A percentile compares a stretch with the other conserved stretches of the same genome.
phyloP scores from a whole-genome alignment of 805 yeast genomes.

The Yamadazyma ubonensis region DNA sequence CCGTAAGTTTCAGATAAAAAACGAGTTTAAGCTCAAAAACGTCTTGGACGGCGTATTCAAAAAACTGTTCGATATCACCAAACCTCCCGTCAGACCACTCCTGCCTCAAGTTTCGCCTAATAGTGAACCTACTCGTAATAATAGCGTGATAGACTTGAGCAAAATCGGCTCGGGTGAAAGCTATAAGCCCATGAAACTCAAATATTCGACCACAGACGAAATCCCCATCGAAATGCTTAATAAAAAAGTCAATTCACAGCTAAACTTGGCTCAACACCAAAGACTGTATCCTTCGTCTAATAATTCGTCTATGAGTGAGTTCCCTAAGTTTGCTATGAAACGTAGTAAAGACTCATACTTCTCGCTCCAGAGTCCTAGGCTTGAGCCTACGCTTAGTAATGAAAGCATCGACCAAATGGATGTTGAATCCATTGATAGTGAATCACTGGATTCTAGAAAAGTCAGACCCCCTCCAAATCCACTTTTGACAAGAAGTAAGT shows the following conservation, averaged over 20 bases:
- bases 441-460: conserved; percentile 1
- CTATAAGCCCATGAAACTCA: conserved; percentile 38
- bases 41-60: conserved; percentile 41
- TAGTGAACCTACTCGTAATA: conserved; percentile 40
- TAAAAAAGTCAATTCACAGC: conserved; percentile 41
- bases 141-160: conserved; percentile 40
- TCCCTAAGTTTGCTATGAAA: conserved; percentile 19
- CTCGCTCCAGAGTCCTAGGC: conserved; percentile 17
- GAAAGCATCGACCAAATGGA: conserved; percentile 11
- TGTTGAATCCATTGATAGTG: conserved; percentile 12
- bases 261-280: conserved; percentile 24
- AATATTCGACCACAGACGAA: conserved; percentile 37
- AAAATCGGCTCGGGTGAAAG: conserved; percentile 35
- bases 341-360: conserved; percentile 27
- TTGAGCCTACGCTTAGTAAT: conserved; percentile 3
- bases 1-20: conserved; percentile 27
- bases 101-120: conserved; percentile 44
- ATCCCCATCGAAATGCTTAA: conserved; percentile 39
- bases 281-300: conserved; percentile 18
- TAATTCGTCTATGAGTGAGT: conserved; percentile 17
- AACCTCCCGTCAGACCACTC: conserved; percentile 34
- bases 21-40: conserved; percentile 35
- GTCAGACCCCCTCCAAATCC: conserved; percentile 7
- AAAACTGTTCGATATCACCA: conserved; percentile 26
- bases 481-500: conserved; percentile 24